Evolutionary conservation across 192 early-diverging fungal species (phyloP).

Genomic region (Chytriomyces sp.): DNA sequence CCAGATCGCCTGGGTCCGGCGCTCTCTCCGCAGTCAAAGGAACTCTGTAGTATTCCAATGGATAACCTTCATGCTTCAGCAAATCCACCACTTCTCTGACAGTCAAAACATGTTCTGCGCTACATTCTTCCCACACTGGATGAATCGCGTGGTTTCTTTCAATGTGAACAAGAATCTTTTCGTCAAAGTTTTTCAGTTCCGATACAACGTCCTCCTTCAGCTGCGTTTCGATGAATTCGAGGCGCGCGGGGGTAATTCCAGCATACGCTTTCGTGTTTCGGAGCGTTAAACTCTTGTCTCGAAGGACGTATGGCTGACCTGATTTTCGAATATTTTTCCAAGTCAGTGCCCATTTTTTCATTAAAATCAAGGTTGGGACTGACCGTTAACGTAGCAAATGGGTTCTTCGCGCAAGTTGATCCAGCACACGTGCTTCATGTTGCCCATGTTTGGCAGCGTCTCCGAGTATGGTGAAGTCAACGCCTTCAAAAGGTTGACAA

Average conservation of each 20-base stretch:
- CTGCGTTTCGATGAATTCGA: slow-evolving; percentile 60
- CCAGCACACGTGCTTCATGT: slow-evolving; percentile 51
- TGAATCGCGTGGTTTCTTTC: slow-evolving; percentile 56
- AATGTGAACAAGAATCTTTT: slow-evolving; percentile 59
- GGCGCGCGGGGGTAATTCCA: slow-evolving; percentile 57
- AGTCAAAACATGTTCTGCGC: slow-evolving; percentile 56
- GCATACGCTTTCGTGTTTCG: slow-evolving; percentile 66
- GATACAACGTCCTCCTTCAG: slow-evolving; percentile 62
- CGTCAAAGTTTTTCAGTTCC: slow-evolving; percentile 57
- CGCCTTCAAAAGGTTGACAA: slow-evolving; percentile 51
- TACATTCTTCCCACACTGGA: slow-evolving; percentile 67
- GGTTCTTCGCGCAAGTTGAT: slow-evolving; percentile 74
- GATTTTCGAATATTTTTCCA: neutral
- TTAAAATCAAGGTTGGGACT: neutral
- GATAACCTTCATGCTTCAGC: slow-evolving; percentile 40
- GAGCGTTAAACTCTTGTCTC: slow-evolving; percentile 62
- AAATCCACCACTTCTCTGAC: slow-evolving; percentile 55
- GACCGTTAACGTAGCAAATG: slow-evolving; percentile 66
- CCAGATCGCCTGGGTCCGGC: slow-evolving; percentile 61
- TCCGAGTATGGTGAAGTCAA: slow-evolving; percentile 29
- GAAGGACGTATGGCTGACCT: slow-evolving; percentile 65
- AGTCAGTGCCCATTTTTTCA: neutral
- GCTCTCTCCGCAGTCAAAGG: slow-evolving; percentile 66
- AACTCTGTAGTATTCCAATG: slow-evolving; percentile 57
- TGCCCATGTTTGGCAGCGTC: slow-evolving; percentile 8